Base-by-base conservation (phyloP, 192 early-diverging fungal genomes). In the Ramicandelaber brevisporus region DNA sequence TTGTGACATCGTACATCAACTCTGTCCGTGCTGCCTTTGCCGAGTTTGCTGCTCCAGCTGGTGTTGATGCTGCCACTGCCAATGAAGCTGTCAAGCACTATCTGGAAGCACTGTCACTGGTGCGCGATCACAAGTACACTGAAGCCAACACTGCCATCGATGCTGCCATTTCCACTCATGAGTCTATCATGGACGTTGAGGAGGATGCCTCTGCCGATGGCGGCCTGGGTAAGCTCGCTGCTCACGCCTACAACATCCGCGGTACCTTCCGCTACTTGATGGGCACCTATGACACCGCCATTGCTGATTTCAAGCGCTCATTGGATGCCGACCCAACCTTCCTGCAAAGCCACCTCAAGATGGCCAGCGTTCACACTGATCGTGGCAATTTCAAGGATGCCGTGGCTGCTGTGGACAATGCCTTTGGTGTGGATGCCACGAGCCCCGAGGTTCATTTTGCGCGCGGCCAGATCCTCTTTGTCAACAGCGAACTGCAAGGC, bases 391-490 rank as follows among this genome's bases (percentile, higher is more conserved):
- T 59, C 17, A 52, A 59, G 8, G 24, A 24, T 9, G 52, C 55
- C 21, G 20, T 33, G 15, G 26, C 31, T 17, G 37, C 50, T 28
- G 38, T 53, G 24, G 38, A 46, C 31, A 28, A 29, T 24, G 50
- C 51, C 2, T 27, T 56, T 1, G 80, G 74, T 12, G 57, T 65
- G 21, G 57, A 59, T 12, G 40, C 74, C 17, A 65, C 52, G 13
- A 59, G 90, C 38, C 68, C 85, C 28, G 88, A 98, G 48, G 59
- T 85, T 25, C 87, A 70, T 54, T 98, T 93, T 57, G 84, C 90
- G 52, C 55, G 46, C 37, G 52, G 52, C 16, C 55, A 58, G 35
- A 34, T 55, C 11, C 41, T 39, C 38, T 89, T 89, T 41, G 64
- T 96, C 27, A 83, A 70, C 37, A 65, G 65, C 27, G 68, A 90